Base-by-base conservation (phyloP, 2,329 filamentous ascomycete species). In the Orbilia blumenaviensis region DNA sequence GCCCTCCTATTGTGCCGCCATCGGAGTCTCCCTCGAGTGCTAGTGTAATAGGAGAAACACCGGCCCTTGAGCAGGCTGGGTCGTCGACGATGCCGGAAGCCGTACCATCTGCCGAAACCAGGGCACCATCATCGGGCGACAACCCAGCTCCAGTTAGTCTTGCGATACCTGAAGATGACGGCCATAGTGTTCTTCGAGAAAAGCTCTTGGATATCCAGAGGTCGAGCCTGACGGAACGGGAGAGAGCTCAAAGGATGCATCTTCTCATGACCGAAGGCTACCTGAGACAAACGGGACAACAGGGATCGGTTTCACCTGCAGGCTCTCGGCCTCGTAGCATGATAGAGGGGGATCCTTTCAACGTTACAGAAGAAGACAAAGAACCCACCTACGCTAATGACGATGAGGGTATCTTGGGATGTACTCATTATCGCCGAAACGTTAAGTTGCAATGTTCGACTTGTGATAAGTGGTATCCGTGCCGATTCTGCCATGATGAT, bases 391-490 rank as follows among this genome's bases (percentile, higher is more conserved):
- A 86, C 46, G 81, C 87, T 78, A 81, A 86, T 61, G 82, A 86
- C 41, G 85, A 87, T 32, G 82, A 83, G 5, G 86, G 86, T 10
- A 85, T 86, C 42, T 84, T 97, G 3, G 95, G 95, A 0, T 99
- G 95, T 82, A 86, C 90, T 80, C 95, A 99, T 83, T 99, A 99
- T 83, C 92, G 92, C 81, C 89, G 95, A 78, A 98, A 98, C 80
- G 93, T 99, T 80, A 98, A 98, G 83, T 85, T 98, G 34, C 94
- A 99, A 84, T 99, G 95, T 83, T 92, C 89, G 78, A 90, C 91
- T 25, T 99, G 95, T 84, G 88, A 90, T 80, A 90, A 88, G 80
- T 99, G 95, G 95, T 96, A 97, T 81, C 92, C 94, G 0, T 99
- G 95, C 82, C 90, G 95, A 16, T 91, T 98, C 81, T 99, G 95